Percentiles rank a stretch among this genome's conserved stretches.
These are phyloP conservation scores for Myrmaecium sp. DNA, from an alignment of 2,329 filamentous ascomycete species.

Conservation along the genomic window DNA sequence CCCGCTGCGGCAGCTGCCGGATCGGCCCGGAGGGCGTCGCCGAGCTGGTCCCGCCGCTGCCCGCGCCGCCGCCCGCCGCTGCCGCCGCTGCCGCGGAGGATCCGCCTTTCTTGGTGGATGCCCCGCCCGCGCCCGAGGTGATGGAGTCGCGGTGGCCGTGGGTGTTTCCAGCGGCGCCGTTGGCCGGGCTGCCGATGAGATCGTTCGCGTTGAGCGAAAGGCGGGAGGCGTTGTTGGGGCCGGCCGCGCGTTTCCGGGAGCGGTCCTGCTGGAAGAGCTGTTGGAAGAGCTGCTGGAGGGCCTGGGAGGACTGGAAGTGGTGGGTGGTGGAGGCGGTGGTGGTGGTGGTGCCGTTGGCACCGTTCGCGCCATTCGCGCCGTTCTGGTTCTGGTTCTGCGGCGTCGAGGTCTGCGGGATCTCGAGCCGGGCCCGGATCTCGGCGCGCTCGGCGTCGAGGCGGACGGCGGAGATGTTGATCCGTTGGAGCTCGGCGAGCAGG, in stretches of 20 bases:
- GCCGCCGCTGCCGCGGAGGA: constrained; percentile 13
- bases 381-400: constrained; percentile 20
- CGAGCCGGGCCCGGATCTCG: constrained; percentile 73
- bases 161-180: constrained; percentile 6
- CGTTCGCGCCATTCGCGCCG: too few relatives aligned
- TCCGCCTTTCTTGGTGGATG: constrained; percentile 7
- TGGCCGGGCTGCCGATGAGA: constrained; percentile 18
- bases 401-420: constrained; percentile 55
- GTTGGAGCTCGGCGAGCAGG: constrained; percentile 74
- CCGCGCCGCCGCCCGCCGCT: constrained; percentile 20
- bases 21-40: constrained; percentile 28
- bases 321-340: too few relatives aligned
- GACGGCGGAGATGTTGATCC: constrained; percentile 75
- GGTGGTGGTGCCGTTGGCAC: too few relatives aligned
- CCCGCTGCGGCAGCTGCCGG: constrained; percentile 29
- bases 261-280: constrained; percentile 72
- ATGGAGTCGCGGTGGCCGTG: constrained; percentile 29
- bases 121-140: constrained; percentile 5
- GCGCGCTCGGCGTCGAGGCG: constrained; percentile 74
- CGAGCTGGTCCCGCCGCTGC: constrained; percentile 20
- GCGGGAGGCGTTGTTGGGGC: constrained; percentile 13
- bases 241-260: constrained; percentile 58
- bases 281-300: constrained; percentile 63
- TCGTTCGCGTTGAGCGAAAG: constrained; percentile 21
- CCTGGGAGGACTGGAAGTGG: constrained; percentile 64